These are phyloP conservation scores for Pelargonium exstipulatum DNA, from an alignment of 441 rosid genomes.

Conservation along the genomic window DNA sequence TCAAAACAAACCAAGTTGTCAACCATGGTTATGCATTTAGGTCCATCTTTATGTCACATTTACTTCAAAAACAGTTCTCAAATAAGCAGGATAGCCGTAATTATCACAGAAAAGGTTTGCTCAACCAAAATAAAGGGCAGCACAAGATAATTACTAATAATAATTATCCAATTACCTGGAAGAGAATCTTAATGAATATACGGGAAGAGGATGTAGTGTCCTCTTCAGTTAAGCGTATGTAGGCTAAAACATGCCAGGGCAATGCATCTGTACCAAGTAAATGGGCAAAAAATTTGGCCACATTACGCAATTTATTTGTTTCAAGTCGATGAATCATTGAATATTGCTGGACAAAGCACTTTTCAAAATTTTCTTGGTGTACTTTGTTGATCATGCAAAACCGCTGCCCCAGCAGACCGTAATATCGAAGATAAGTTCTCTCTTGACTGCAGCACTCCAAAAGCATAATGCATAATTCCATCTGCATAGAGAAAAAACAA, in stretches of 20 bases:
- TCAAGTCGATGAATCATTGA: slow-evolving; percentile 89
- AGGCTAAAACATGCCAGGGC: slow-evolving; percentile 84
- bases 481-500: slow-evolving; percentile 38
- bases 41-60: no score
- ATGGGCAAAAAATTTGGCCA: slow-evolving; percentile 89
- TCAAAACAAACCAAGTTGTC: no score
- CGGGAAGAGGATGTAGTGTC: slow-evolving; percentile 87
- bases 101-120: no score
- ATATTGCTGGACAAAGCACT: slow-evolving; percentile 80
- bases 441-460: slow-evolving; percentile 94
- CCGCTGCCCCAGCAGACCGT: slow-evolving; percentile 84
- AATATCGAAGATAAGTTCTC: slow-evolving; percentile 82
- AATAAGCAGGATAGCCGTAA: no score
- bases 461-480: slow-evolving; percentile 86
- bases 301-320: slow-evolving; percentile 77
- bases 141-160: background rate
- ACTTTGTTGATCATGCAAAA: slow-evolving; percentile 89
- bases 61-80: no score
- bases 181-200: slow-evolving; percentile 89
- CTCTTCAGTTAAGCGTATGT: slow-evolving; percentile 77
- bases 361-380: slow-evolving; percentile 77
- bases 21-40: no score
- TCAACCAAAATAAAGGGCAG: no score
- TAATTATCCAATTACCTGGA: slow-evolving; percentile 47
- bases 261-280: slow-evolving; percentile 79